Evolutionary conservation across 331 rosid species (phyloP).

Genomic region (Cydonia oblonga): DNA sequence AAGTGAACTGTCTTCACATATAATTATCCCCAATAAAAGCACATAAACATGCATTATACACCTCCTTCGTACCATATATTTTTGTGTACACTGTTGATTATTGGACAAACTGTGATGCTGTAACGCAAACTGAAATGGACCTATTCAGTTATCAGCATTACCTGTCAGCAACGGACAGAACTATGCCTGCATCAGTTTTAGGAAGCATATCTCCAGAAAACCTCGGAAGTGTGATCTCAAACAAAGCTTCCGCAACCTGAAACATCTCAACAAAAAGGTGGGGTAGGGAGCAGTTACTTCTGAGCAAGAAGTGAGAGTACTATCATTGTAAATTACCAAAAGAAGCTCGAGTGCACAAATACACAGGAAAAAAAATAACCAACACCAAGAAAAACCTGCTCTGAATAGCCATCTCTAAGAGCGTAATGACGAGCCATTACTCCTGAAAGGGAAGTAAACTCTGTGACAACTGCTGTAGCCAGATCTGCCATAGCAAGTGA

Average conservation of each 20-base stretch:
- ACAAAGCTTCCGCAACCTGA: conserved; percentile 77
- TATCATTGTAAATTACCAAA: neutral
- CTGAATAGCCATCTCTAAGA: conserved; percentile 79
- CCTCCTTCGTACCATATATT: neutral
- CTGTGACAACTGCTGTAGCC: conserved; percentile 85
- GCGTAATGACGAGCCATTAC: conserved; percentile 93
- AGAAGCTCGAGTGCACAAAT: neutral
- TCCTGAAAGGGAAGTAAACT: conserved; percentile 91
- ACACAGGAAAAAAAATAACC: conserved; percentile 3
- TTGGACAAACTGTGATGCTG: neutral
- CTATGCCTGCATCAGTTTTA: conserved; percentile 62
- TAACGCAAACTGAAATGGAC: neutral
- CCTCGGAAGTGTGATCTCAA: conserved; percentile 90
- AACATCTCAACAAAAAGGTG: conserved; percentile 6
- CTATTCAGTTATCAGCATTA: conserved; percentile 7
- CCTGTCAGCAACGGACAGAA: conserved; percentile 83
- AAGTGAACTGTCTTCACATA: neutral
- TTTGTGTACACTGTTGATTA: too few species aligned
- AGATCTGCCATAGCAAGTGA: conserved; percentile 98
- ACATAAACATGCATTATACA: neutral
- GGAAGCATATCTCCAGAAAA: conserved; percentile 90
- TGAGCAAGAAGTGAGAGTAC: neutral
- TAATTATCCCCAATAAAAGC: neutral
- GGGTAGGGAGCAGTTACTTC: conserved; percentile 12
- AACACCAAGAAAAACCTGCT: conserved; percentile 45